phyloP scores from a whole-genome alignment of 768 basidiomycete species.

The Suillus hirtellus region DNA sequence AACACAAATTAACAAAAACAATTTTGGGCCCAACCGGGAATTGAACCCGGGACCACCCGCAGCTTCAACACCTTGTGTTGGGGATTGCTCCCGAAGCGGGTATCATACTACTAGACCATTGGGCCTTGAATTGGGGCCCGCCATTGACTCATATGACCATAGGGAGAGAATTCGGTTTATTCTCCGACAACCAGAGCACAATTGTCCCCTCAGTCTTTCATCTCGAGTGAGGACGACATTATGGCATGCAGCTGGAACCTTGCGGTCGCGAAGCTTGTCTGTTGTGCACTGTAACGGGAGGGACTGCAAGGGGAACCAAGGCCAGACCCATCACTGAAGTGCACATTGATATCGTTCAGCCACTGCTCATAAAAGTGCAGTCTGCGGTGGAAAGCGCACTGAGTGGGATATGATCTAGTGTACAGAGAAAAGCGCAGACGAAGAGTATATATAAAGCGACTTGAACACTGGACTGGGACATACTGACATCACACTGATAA shows the following conservation, averaged over 20 bases:
- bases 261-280: not conserved
- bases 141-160: not conserved
- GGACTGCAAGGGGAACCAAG: no score
- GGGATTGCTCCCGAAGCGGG: constrained; percentile 43
- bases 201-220: not conserved
- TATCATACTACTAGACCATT: constrained; percentile 58
- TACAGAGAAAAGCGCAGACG: constrained; percentile 22
- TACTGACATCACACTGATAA: constrained; percentile 39
- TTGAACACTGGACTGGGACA: constrained; percentile 42
- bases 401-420: not conserved
- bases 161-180: not conserved
- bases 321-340: no score
- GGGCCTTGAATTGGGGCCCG: constrained; percentile 29
- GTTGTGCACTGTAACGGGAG: no score
- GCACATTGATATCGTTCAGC: no score
- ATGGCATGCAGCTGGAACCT: not conserved
- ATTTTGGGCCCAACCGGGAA: constrained; percentile 50
- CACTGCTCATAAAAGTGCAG: no score
- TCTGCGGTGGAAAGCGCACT: constrained; percentile 36
- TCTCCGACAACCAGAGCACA: not conserved
- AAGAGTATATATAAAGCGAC: no score
- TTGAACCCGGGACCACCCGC: constrained; percentile 64
- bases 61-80: constrained; percentile 24
- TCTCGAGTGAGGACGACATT: not conserved
- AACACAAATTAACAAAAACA: no score